Base-by-base conservation (phyloP, 169 alveolate genomes). In the Eimeria necatrix region DNA sequence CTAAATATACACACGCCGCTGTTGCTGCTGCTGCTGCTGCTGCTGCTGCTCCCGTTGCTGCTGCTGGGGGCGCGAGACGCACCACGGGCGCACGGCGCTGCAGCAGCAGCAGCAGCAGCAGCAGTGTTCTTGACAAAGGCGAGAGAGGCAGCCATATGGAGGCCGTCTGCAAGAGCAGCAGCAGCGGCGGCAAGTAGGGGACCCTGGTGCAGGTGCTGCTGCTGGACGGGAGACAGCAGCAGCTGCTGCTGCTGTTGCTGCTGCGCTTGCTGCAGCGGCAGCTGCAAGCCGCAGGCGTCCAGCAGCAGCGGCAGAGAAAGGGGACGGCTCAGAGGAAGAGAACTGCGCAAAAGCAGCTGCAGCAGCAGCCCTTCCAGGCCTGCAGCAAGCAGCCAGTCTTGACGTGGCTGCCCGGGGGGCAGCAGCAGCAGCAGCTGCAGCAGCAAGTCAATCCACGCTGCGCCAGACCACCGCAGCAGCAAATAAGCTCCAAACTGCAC, bases 341-440 rank as follows among this genome's bases (percentile, higher is more conserved):
- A 60, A 24, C 80, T 56, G 22, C 68, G 92, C 22, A 84, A 78
- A 76, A 84, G 60, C 80, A 84, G 78, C 73, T 60, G 92, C 80
- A 84, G 81, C 80, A 84, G 92, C 92, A 84, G 92, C 78, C 64
- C 92, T 24, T 84, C 92, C 78, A 84, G 92, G 16, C 78, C 78
- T 32, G 60, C 78, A 59, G 92, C 80, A 49, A 84, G 80, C 9
- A 84, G n/a, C 80, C 80, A 84, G 5, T 60, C 46, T 2, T 56
- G 60, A 49, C 92, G 92, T n/a, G 74, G 78, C 22, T 46, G 74
- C 51, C 92, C 92, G 16, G 74, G 74, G 3, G 92, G 78, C 92
- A 60, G 49, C n/a, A 84, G 80, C 92, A 84, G 92, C 49, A 84
- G 92, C 92, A 84, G 92, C 92, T 84, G 92, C 78, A 56, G 92